A percentile compares a stretch with the other conserved stretches of the same genome.
Conservation (phyloP, 2,329 filamentous ascomycete genomes). For the Cadophora gregata region DNA sequence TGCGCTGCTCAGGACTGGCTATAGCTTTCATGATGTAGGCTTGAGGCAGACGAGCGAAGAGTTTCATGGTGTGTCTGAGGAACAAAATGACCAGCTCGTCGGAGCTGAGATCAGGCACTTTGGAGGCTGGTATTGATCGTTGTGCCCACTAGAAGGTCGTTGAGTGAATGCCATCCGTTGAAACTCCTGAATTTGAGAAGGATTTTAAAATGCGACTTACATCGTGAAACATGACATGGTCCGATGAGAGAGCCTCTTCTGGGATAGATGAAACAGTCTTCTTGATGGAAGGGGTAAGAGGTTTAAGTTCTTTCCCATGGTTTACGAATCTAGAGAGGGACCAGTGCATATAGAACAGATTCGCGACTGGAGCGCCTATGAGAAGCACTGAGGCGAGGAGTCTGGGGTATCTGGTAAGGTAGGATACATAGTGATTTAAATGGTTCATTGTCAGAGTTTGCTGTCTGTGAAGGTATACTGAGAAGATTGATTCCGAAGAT, state of each 20-base stretch:
- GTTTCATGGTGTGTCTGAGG: slow-evolving; percentile 1
- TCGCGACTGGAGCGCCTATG: neutral
- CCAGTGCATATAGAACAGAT: neutral
- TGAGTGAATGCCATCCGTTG: neutral
- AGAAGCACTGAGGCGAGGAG: neutral
- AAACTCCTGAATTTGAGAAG: neutral
- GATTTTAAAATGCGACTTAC: neutral
- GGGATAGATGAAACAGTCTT: neutral
- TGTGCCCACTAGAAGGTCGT: neutral
- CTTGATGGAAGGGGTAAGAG: neutral
- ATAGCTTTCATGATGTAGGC: neutral
- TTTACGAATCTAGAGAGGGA: neutral
- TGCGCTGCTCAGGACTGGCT: neutral
- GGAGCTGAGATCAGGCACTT: neutral
- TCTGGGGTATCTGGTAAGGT: neutral
- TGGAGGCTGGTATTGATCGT: neutral
- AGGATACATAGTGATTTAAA: neutral
- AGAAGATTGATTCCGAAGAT: too few relatives aligned
- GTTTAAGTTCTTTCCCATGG: neutral
- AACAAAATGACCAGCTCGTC: neutral
- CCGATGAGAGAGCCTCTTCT: neutral
- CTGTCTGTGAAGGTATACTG: neutral
- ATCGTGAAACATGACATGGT: slow-evolving; percentile 7
- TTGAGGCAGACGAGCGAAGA: neutral
- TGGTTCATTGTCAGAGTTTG: neutral